Conservation (phyloP, 768 basidiomycete genomes). For the Agrocybe chaxingu region DNA sequence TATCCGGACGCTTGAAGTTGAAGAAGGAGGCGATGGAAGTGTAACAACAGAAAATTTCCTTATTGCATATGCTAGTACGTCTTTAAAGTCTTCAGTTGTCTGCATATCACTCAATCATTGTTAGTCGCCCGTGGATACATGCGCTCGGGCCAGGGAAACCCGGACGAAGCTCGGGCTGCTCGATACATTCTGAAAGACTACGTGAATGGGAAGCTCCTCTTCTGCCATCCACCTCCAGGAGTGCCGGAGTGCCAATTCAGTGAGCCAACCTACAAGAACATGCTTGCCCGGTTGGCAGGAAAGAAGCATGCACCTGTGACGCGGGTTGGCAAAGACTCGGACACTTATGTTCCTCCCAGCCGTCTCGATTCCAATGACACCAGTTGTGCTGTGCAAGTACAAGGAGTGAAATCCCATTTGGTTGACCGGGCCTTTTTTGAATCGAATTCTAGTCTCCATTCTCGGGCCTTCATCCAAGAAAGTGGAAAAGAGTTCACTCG, state of each 20-base stretch:
- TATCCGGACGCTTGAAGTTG: slow-evolving; percentile 58
- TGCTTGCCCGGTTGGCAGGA: slow-evolving; percentile 55
- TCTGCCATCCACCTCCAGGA: slow-evolving; percentile 85
- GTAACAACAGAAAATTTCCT: slow-evolving; percentile 79
- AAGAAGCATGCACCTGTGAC: slow-evolving; percentile 90
- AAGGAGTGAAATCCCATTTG: slow-evolving; percentile 56
- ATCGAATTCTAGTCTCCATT: slow-evolving; percentile 42
- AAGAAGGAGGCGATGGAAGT: slow-evolving; percentile 84
- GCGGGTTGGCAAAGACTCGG: slow-evolving; percentile 78
- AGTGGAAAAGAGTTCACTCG: slow-evolving; percentile 64
- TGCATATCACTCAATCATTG: slow-evolving; percentile 12
- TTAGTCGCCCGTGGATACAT: slow-evolving; percentile 91
- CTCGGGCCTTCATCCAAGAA: slow-evolving; percentile 63
- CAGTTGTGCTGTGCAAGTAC: slow-evolving; percentile 25
- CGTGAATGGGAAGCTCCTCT: slow-evolving; percentile 90
- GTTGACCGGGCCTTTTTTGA: slow-evolving; percentile 86
- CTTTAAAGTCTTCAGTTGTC: background rate
- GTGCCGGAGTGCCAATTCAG: slow-evolving; percentile 72
- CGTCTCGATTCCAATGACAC: slow-evolving; percentile 19
- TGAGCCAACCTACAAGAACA: slow-evolving; percentile 56
- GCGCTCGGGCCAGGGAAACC: slow-evolving; percentile 93
- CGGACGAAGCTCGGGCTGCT: slow-evolving; percentile 93
- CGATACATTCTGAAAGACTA: slow-evolving; percentile 95
- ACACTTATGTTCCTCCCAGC: slow-evolving; percentile 67
- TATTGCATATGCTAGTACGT: slow-evolving; percentile 89